These are phyloP conservation scores for Onygena corvina DNA, from an alignment of 2,329 filamentous ascomycete species.

Conservation along the genomic window DNA sequence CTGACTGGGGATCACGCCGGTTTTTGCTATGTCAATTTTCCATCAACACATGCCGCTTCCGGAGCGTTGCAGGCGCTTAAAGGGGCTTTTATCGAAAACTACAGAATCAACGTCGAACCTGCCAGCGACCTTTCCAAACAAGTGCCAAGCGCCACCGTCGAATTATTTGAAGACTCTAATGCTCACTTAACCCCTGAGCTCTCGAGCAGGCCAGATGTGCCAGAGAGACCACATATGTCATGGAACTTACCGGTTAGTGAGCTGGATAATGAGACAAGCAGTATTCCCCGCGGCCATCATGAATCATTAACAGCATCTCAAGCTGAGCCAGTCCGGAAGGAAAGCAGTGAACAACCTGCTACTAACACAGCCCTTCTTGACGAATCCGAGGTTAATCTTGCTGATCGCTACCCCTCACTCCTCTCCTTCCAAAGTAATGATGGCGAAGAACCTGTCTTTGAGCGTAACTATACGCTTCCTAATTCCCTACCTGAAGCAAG, in stretches of 20 bases:
- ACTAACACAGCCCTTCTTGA: constrained; percentile 20
- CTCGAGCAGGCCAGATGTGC: not conserved
- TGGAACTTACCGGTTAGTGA: not conserved
- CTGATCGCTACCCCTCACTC: constrained; percentile 28
- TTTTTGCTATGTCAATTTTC: constrained; percentile 32
- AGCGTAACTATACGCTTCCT: not conserved
- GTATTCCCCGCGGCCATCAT: not conserved
- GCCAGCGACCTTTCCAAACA: not conserved
- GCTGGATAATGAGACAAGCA: not conserved
- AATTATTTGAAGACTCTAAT: not conserved
- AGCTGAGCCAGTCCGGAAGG: not conserved
- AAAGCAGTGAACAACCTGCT: not conserved
- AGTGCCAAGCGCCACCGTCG: not conserved
- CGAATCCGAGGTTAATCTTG: constrained; percentile 23
- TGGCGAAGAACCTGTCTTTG: not conserved
- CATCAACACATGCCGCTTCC: constrained; percentile 25
- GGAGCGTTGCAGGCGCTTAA: constrained; percentile 28
- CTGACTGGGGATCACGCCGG: constrained; percentile 27
- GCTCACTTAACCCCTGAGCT: not conserved
- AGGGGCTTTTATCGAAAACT: constrained; percentile 18
- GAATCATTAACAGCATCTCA: not conserved
- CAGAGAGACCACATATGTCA: not conserved
- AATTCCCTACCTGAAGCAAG: not conserved
- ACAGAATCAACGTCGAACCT: not conserved
- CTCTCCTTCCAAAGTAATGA: constrained; percentile 16